Conservation (phyloP, 805 yeast species). For the Priceomyces carsonii region DNA sequence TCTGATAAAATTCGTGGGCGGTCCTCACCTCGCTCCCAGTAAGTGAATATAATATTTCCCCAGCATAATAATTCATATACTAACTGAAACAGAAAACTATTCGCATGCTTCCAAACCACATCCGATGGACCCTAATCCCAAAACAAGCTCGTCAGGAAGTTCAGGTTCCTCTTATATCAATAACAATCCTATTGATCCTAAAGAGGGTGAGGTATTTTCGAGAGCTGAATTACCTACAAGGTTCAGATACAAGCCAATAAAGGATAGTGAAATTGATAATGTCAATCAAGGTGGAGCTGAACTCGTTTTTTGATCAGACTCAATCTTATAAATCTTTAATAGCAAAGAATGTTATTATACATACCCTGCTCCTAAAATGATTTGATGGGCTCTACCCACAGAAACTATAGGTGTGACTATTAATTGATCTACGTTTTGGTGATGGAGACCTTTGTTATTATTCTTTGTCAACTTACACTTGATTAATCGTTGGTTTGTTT, state of each 20-base stretch:
- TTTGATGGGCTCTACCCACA: no score
- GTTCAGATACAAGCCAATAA: slow-evolving; percentile 66
- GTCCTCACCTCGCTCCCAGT: slow-evolving; percentile 60
- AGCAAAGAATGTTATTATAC: no score
- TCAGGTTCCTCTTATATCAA: slow-evolving; percentile 16
- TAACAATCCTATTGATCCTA: slow-evolving; percentile 40
- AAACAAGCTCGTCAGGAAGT: slow-evolving; percentile 11
- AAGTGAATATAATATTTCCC: slow-evolving; percentile 26
- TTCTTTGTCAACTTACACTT: no score
- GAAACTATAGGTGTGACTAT: no score
- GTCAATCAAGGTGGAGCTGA: slow-evolving; percentile 86
- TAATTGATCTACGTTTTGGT: no score
- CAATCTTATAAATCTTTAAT: no score
- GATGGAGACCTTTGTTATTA: no score
- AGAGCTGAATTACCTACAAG: slow-evolving; percentile 70
- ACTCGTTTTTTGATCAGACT: slow-evolving; percentile 39
- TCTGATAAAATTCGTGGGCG: slow-evolving; percentile 84
- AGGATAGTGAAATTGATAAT: slow-evolving; percentile 70
- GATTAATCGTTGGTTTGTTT: no score
- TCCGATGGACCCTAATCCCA: slow-evolving; percentile 45
- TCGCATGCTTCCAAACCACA: slow-evolving; percentile 34
- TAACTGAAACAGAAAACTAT: slow-evolving; percentile 11
- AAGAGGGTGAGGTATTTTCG: slow-evolving; percentile 47
- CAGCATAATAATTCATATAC: no score
- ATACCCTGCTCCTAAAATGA: no score